These are phyloP conservation scores for Staphylotrichum longicolle DNA, from an alignment of 495 filamentous ascomycete genomes.

Conservation along the genomic window DNA sequence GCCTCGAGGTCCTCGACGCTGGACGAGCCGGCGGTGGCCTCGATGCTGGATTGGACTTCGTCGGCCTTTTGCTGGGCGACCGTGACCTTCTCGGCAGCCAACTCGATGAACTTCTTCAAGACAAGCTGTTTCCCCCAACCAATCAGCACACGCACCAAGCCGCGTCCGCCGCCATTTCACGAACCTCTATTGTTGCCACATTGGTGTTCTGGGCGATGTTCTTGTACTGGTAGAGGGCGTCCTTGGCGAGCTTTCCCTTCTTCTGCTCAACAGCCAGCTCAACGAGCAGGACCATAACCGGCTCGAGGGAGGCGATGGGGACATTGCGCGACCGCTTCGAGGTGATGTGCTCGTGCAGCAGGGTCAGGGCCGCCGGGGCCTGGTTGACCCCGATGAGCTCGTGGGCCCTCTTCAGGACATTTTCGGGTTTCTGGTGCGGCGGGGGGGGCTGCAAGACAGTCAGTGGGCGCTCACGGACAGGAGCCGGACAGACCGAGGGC, in stretches of 20 bases:
- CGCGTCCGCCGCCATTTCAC: slow-evolving; percentile 16
- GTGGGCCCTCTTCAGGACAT: slow-evolving; percentile 96
- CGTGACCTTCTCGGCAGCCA: slow-evolving; percentile 93
- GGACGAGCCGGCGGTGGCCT: slow-evolving; percentile 58
- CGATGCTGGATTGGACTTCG: slow-evolving; percentile 83
- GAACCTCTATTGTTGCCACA: slow-evolving; percentile 91
- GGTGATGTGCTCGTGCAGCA: slow-evolving; percentile 98
- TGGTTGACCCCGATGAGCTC: slow-evolving; percentile 98
- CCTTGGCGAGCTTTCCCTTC: slow-evolving; percentile 97
- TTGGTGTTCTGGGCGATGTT: slow-evolving; percentile 99
- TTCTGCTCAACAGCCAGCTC: slow-evolving; percentile 94
- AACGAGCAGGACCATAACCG: slow-evolving; percentile 96
- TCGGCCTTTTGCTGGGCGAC: slow-evolving; percentile 95
- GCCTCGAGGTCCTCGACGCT: slow-evolving; percentile 95
- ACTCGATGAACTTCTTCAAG: slow-evolving; percentile 94
- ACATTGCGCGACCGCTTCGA: slow-evolving; percentile 96
- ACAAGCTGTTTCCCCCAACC: slow-evolving; percentile 58
- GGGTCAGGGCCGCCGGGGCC: slow-evolving; percentile 82
- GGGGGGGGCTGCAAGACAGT: slow-evolving; percentile 74
- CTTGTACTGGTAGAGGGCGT: slow-evolving; percentile 98
- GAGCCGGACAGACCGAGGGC: slow-evolving; percentile 4
- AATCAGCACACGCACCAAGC: slow-evolving; percentile 21
- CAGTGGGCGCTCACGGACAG: not conserved
- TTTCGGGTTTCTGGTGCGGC: slow-evolving; percentile 95
- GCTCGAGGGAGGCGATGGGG: slow-evolving; percentile 93